Base-by-base conservation (phyloP, 495 filamentous ascomycete species). In the Hypomontagnella submonticulosa region DNA sequence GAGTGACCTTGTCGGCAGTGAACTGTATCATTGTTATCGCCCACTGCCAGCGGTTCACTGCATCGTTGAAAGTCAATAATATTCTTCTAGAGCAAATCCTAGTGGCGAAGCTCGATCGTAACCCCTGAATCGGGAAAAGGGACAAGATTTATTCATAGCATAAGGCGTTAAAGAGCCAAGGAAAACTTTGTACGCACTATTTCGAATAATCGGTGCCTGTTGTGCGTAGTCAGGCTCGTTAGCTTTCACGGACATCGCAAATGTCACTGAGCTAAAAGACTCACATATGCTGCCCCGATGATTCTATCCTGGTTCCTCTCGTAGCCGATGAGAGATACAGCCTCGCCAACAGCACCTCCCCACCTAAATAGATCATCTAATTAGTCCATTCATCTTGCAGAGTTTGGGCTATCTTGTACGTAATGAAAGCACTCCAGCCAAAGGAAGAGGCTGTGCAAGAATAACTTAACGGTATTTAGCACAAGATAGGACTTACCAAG, bases 281-380 rank as follows among this genome's bases (percentile, higher is more conserved):
- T 15, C 55, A 67, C 72, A 42, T 76, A 79, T 55, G 69, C 67
- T 13, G 76, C 66, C 41, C 71, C 84, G 23, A 76, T 74, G 43
- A 81, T 75, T 46, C 77, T 78, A 49, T 89, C 83, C 4, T 82
- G 80, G 71, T 91, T 91, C 18, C 87, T 79, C 75, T 92, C 89
- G 40, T 85, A 80, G 20, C 86, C 88, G 34, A 92, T 81, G 62
- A 89, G 81, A 61, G 85, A 89, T 23, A 91, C 83, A 1, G 87
- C 88, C 66, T 92, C 89, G 19, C 78, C 81, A 37, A 90, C 84
- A 40, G 81, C 81, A 37, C 84, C 85, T 55, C 81, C 82, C 85
- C 85, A 89, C 69, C 69, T 71, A 32, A 9, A n/a, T 4, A 37
- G 6, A 18, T 6, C 3, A 32, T 41, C 13, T 60, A 50, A 69